Evolutionary conservation across 148 eudicot genomes (phyloP), one percentile per base, ranked within the genome.

Genomic region (Rhododendron henanense): DNA sequence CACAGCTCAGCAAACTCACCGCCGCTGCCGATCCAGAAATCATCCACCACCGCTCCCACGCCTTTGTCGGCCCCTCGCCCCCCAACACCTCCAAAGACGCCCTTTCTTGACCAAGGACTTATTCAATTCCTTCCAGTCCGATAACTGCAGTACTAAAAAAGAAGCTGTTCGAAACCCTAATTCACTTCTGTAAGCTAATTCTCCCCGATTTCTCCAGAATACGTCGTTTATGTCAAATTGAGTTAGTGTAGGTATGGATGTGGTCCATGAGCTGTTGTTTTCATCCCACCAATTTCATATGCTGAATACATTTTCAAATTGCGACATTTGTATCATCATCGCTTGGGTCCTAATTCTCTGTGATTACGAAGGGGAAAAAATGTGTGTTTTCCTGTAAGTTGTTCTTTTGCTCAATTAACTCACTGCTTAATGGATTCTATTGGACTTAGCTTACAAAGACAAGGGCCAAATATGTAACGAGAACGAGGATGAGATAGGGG

Each of bases 151-250:
- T 18, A 35, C 28, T 15, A 14, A 33, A 31, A 31, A 3, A 39
- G 23, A 0, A 77, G 23, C 44, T 19, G 21, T 41, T 15, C 83
- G 28, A 28, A 81, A 81, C 69, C 83, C 83, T 81, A 19, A 55
- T 81, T 81, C 47, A 3, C 69, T 81, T 81, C 69, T 81, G 83
- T 81, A 35, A 55, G 83, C 25, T 41, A 81, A 33, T 81, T 81
- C 55, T 35, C 65, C 47, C 41, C 23, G 15, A 21, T 81, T 55
- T 33, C 67, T 81, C 28, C 23, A 61, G n/a, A 81, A 53, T 81
- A 21, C 47, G 25, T 55, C 11, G 5, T 81, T 81, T 16, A 55
- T 18, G 5, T 55, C 61, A 3, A 55, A 55, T 55, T 55, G 23
- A 55, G 21, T 55, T 16, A 16, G 35, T 74, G 41, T 14, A 41